Evolutionary conservation across 75 land plant species (phyloP).

Genomic region (Sequoia sempervirens): DNA sequence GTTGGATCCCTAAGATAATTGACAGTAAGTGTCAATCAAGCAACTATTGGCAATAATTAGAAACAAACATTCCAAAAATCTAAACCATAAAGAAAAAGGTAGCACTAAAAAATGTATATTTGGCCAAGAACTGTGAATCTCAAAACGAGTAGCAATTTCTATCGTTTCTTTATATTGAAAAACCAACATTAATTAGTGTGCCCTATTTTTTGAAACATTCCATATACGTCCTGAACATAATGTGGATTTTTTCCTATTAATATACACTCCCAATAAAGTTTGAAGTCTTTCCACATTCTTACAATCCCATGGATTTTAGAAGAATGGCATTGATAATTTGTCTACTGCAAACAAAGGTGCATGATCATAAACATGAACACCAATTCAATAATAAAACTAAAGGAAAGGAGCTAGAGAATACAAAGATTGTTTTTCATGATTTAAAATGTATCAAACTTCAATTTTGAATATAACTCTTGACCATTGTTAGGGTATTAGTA

Average conservation of each 20-base stretch:
- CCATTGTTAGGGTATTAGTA: neutral
- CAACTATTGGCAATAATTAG: neutral
- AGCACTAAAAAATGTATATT: neutral
- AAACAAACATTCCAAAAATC: neutral
- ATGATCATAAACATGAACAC: neutral
- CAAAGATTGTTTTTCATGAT: neutral
- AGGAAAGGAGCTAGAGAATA: neutral
- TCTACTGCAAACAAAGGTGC: neutral
- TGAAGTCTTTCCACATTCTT: neutral
- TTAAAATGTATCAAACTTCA: neutral
- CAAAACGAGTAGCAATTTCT: neutral
- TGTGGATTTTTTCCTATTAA: neutral
- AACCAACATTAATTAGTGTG: neutral
- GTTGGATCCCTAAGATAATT: too few relatives aligned
- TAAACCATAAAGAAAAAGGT: neutral
- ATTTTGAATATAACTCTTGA: neutral
- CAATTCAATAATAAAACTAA: neutral
- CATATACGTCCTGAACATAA: neutral
- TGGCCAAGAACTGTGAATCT: neutral
- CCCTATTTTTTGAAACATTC: neutral
- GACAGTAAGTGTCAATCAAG: too few relatives aligned
- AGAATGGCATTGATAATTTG: neutral
- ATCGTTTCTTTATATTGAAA: neutral
- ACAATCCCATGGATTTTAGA: too few relatives aligned
- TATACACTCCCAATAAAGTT: neutral